Base-by-base conservation (phyloP, 75 land plant genomes). In the Sequoiadendron giganteum region DNA sequence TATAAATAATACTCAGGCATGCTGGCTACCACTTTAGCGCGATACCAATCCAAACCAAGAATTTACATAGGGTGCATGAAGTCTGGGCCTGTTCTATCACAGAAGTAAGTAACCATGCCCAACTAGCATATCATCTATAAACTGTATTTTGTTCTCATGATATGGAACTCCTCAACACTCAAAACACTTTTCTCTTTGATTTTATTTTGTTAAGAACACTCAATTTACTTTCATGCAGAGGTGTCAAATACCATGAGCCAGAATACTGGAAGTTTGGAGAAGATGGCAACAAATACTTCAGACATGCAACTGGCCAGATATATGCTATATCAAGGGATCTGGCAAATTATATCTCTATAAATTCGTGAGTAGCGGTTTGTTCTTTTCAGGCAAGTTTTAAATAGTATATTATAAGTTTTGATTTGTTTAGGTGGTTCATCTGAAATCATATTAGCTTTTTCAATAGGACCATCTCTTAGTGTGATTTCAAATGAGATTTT, bases 261-360 rank as follows among this genome's bases (percentile, higher is more conserved):
- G 95, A 94, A 90, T 88, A 87, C 73, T 94, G 95, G 95, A 94
- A 94, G 88, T 94, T 94, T 58, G 95, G 95, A 7, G 95, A 94
- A 58, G 94, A 93, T 40, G 94, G 95, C 9, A 94, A 94, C 89
- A 89, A 81, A 86, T 94, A 94, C 88, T 94, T 94, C 88, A 90
- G 95, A 36, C 95, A 93, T 86, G 95, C 95, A 34, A 94, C 95
- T 47, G 95, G 95, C 5, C 94, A 94, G 79, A 88, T 94, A 10
- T 94, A 94, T 89, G 95, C 95, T 30, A 93, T 94, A 58, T 94
- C 95, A 58, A 93, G 77, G 52, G 95, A 94, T 76, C 86, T 94
- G 55, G 95, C 92, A 21, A 88, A 85, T 7, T 94, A 94, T 86
- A 94, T 94, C 68, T 83, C 90, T 32, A 83, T 89, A 83, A 94